Evolutionary conservation across 2,329 filamentous ascomycete species (phyloP), one percentile per base, ranked within the genome.

Genomic region (Fusarium buharicum): DNA sequence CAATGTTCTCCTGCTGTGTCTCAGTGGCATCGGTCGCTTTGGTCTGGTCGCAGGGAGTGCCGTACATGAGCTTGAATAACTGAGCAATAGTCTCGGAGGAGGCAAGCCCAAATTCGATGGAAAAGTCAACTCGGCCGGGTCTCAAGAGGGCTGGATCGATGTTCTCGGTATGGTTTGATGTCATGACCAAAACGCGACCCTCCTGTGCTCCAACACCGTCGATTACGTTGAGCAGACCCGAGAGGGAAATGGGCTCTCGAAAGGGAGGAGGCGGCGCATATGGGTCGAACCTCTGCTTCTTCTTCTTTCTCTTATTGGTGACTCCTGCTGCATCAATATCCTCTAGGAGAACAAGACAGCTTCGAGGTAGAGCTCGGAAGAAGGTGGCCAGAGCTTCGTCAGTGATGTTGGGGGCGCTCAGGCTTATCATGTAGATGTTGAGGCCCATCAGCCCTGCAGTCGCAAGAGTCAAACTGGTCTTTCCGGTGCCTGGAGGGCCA

Each of bases 151-250:
- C 61, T 0, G 60, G 46, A 3, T 64, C 60, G 0, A 64, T 56
- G n/a, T 60, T 55, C 24, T 66, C 47, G 0, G 54, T 54, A 17
- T 69, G 82, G 64, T 91, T 91, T 0, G 88, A 89, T 0, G 88
- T 91, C 88, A 91, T 90, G 61, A 91, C 84, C 1, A 91, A 77
- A 1, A 91, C 84, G 8, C 86, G 81, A 2, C 88, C 88, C 74
- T 91, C 88, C 55, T 85, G 84, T 0, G 85, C 85, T 1, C 86
- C 86, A 0, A 90, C 87, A 2, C 87, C 87, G 59, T 90, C 88
- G 59, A 91, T 85, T 22, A 87, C 83, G 54, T 91, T 91, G 10
- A 91, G 79, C 0, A 91, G 76, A 0, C 85, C 87, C 0, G 87
- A 89, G 2, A 91, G 81, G 0, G 49, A 61, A 8, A 66, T 63